Percentiles rank a stretch among this genome's conserved stretches.
phyloP scores from a whole-genome alignment of 2,329 filamentous ascomycete species.

The Paecilomyces sp. region DNA sequence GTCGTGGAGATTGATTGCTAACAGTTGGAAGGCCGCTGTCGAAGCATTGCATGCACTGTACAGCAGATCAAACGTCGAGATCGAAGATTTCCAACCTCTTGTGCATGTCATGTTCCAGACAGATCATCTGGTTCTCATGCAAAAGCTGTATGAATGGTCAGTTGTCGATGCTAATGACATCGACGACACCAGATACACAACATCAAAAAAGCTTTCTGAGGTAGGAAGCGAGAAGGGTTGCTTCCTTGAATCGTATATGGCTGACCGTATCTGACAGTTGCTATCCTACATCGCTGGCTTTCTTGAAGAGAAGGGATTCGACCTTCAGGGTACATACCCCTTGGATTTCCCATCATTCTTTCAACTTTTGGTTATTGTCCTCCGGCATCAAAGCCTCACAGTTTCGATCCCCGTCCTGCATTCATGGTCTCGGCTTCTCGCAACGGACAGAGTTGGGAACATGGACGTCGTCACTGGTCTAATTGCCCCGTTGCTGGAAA shows the following conservation, averaged over 20 bases:
- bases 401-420: slow-evolving; percentile 90
- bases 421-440: slow-evolving; percentile 78
- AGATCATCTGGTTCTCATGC: slow-evolving; percentile 64
- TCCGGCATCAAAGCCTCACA: slow-evolving; percentile 78
- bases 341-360: slow-evolving; percentile 69
- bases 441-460: slow-evolving; percentile 60
- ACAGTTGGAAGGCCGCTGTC: slow-evolving; percentile 57
- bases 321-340: slow-evolving; percentile 50
- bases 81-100: slow-evolving; percentile 70
- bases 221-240: slow-evolving; percentile 39
- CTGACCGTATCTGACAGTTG: slow-evolving; percentile 47
- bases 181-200: slow-evolving; percentile 84
- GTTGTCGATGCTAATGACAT: slow-evolving; percentile 72
- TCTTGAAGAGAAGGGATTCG: slow-evolving; percentile 67
- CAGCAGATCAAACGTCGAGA: slow-evolving; percentile 63
- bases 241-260: not conserved
- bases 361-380: slow-evolving; percentile 68
- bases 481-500: slow-evolving; percentile 70
- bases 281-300: slow-evolving; percentile 79
- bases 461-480: slow-evolving; percentile 50
- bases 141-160: slow-evolving; percentile 72
- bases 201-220: slow-evolving; percentile 92
- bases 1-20: not conserved
- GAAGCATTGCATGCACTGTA: slow-evolving; percentile 82
- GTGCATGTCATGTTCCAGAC: slow-evolving; percentile 71